A percentile compares a stretch with the other conserved stretches of the same genome.
Evolutionary conservation across 345 rosid species (phyloP).

Genomic region (Populus ilicifolia): DNA sequence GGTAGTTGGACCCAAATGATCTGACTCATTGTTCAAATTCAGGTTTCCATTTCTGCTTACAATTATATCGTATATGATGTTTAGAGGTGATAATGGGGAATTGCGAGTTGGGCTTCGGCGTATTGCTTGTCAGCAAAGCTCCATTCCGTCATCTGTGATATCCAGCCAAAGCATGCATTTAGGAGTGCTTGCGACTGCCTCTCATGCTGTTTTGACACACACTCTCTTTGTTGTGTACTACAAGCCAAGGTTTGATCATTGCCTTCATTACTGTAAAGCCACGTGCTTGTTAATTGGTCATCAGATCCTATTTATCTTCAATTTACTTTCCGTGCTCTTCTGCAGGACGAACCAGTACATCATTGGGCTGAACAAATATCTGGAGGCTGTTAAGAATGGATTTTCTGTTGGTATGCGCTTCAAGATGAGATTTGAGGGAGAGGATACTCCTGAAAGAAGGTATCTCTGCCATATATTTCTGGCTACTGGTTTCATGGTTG

Average conservation of each 20-base stretch:
- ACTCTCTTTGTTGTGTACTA: conserved; percentile 78
- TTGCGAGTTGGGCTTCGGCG: conserved; percentile 79
- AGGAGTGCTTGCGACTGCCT: conserved; percentile 93
- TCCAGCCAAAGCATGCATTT: conserved; percentile 94
- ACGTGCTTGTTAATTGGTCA: background rate
- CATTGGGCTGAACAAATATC: conserved; percentile 69
- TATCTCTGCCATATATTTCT: conserved; percentile 11
- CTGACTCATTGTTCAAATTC: conserved; percentile 5
- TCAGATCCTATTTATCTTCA: background rate
- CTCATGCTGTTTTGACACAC: conserved; percentile 65
- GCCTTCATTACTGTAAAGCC: background rate
- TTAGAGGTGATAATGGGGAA: conserved; percentile 69
- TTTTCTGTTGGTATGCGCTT: conserved; percentile 77
- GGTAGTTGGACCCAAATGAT: conserved; percentile 37
- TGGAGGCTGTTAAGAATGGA: conserved; percentile 55
- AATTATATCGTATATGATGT: background rate
- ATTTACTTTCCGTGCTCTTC: conserved; percentile 10
- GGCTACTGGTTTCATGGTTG: background rate
- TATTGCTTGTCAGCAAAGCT: conserved; percentile 58
- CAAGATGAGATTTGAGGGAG: conserved; percentile 91
- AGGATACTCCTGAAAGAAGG: conserved; percentile 91
- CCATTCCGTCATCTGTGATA: conserved; percentile 86
- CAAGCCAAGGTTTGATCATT: conserved; percentile 67
- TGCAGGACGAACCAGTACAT: conserved; percentile 90
- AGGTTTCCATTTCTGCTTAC: background rate